phyloP scores from a whole-genome alignment of 768 basidiomycete genomes.

The Thelephora ganbajun region DNA sequence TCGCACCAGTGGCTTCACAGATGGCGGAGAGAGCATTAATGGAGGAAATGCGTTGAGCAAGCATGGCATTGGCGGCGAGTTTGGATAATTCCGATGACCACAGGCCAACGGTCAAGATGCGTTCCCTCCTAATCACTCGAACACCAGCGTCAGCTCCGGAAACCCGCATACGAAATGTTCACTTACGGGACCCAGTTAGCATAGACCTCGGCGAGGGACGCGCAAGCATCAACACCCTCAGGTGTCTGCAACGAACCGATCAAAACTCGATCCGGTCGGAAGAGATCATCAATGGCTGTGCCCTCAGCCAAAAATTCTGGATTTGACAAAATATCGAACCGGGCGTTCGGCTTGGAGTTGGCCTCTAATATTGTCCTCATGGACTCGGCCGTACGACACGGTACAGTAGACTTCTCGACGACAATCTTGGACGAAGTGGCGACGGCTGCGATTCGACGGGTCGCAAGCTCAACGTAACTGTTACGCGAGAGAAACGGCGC shows the following conservation, averaged over 20 bases:
- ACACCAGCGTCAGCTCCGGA: not conserved
- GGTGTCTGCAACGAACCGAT: slow-evolving; percentile 89
- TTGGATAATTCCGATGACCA: slow-evolving; percentile 99
- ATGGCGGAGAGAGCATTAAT: slow-evolving; percentile 97
- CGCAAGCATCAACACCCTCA: slow-evolving; percentile 74
- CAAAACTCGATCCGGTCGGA: slow-evolving; percentile 86
- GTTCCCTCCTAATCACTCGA: slow-evolving; percentile 30
- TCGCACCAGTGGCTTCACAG: slow-evolving; percentile 97
- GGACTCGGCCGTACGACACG: slow-evolving; percentile 95
- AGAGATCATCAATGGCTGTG: slow-evolving; percentile 85
- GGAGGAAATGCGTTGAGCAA: slow-evolving; percentile 97
- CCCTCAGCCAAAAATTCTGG: slow-evolving; percentile 99
- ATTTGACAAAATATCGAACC: slow-evolving; percentile 97
- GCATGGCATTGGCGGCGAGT: slow-evolving; percentile 98
- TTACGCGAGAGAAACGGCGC: not conserved
- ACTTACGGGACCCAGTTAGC: slow-evolving; percentile 93
- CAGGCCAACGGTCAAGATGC: slow-evolving; percentile 86
- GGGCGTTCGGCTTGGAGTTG: slow-evolving; percentile 83
- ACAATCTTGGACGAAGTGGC: slow-evolving; percentile 92
- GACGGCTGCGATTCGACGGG: slow-evolving; percentile 87
- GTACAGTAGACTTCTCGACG: slow-evolving; percentile 98
- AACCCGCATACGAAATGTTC: slow-evolving; percentile 1
- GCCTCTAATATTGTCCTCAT: slow-evolving; percentile 99
- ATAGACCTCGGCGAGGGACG: slow-evolving; percentile 68
- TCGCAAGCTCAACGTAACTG: slow-evolving; percentile 95